Percentiles rank a stretch among this genome's conserved stretches.
These are phyloP conservation scores for Zygosaccharomyces kombuchaensis DNA, from an alignment of 805 yeast genomes.

Conservation along the genomic window DNA sequence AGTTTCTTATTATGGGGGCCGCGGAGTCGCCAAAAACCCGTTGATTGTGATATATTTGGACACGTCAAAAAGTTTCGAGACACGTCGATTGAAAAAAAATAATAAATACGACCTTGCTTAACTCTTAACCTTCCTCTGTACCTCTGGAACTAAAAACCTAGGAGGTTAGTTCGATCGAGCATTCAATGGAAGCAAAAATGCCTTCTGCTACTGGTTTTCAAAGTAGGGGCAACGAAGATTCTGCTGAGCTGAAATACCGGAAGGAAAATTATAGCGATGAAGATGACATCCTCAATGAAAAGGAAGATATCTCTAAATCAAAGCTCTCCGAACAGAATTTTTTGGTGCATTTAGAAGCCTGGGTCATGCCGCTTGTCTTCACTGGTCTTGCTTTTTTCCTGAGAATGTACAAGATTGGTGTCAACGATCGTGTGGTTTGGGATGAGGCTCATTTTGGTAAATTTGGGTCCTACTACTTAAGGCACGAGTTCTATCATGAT, in stretches of 20 bases:
- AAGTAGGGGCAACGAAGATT: constrained; percentile 12
- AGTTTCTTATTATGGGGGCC: not conserved
- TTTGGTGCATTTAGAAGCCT: constrained; percentile 29
- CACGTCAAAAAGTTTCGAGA: constrained; percentile 12
- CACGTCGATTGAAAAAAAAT: constrained; percentile 3
- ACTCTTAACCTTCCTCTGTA: not conserved
- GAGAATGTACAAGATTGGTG: constrained; percentile 56
- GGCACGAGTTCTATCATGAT: constrained; percentile 78
- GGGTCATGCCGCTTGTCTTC: constrained; percentile 41
- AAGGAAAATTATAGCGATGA: constrained; percentile 8
- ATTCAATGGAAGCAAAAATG: constrained; percentile 15
- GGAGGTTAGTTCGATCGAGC: not conserved
- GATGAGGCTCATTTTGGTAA: constrained; percentile 90
- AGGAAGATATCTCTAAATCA: constrained; percentile 21
- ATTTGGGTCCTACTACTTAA: constrained; percentile 74
- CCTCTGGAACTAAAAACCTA: not conserved
- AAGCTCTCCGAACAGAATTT: constrained; percentile 9
- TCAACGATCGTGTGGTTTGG: constrained; percentile 66
- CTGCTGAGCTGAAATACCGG: constrained; percentile 12
- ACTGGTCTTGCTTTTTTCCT: constrained; percentile 48
- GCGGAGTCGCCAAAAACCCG: constrained; percentile 5
- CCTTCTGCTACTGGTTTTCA: constrained; percentile 24
- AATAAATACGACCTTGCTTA: not conserved
- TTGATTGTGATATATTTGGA: constrained; percentile 7
- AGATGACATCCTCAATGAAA: constrained; percentile 11